Evolutionary conservation across 1,284 basidiomycete species (phyloP), one percentile per base, ranked within the genome.

Genomic region (Fomitopsis betulina): DNA sequence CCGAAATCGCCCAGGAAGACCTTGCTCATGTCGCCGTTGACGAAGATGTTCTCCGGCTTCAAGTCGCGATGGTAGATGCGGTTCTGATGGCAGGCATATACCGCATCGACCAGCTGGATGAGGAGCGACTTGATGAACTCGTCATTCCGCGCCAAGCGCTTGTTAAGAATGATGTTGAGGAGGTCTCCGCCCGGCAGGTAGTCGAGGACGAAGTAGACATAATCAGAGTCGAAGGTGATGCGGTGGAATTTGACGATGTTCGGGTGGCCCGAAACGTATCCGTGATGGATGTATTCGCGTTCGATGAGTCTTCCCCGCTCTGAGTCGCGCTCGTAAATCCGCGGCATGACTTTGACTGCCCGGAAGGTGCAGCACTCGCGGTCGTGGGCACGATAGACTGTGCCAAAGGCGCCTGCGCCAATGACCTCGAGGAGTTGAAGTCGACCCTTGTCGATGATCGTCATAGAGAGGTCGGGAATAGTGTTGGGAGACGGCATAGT

Each of bases 11-110:
- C 55, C 30, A 89, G 68, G 43, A 79, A 78, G 25, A 87, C 76
- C 56, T 73, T 73, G 55, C 71, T 72, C 39, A 82, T 79, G 51
- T 68, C 66, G 8, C 55, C 59, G 56, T 43, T 77, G 65, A 83
- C 82, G 33, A 90, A 73, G 59, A 89, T 83, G 72, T 90, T 89
- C 67, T 87, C 86, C 21, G 86, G 86, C 70, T 89, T 90, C 55
- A 90, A 72, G 66, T 89, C 87, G 32, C 85, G 84, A 67, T 87
- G 86, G 70, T 78, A 86, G 68, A 88, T 81, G 50, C 81, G 79
- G 56, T 78, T 71, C 27, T 69, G 64, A 71, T 88, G 86, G 68
- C 82, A 84, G 62, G 80, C 79, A 49, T 82, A 74, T 57, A 89
- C 79, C 4, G 83, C 81, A 62, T 85, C 83, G 65, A 87, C 68